Conservation (phyloP, 208 protist genomes). For the Acanthamoeba castellanii region DNA sequence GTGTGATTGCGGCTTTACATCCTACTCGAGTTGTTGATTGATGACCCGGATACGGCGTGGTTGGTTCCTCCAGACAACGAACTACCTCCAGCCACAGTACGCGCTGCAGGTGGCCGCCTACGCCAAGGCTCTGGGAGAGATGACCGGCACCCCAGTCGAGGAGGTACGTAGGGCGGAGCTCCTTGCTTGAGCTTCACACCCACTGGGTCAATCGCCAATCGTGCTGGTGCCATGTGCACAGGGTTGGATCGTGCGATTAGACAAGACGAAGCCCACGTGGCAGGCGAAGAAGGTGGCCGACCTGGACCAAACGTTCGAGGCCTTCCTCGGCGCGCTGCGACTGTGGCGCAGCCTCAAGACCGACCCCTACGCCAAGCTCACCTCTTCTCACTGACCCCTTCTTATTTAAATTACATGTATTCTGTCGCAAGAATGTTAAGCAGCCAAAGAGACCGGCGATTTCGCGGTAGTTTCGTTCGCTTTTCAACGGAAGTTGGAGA, state of each 20-base stretch:
- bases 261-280: conserved; percentile 61
- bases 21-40: background rate
- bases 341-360: conserved; percentile 68
- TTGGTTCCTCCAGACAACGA: background rate
- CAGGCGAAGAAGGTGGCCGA: conserved; percentile 53
- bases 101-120: conserved; percentile 80
- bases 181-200: background rate
- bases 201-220: background rate
- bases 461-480: no score
- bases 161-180: conserved; percentile 1
- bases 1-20: background rate
- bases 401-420: no score
- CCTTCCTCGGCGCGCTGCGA: conserved; percentile 69
- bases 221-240: background rate
- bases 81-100: conserved; percentile 41
- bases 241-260: conserved; percentile 77
- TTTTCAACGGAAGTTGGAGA: no score
- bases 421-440: no score
- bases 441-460: no score
- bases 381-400: background rate
- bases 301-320: conserved; percentile 69
- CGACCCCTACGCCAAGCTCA: background rate
- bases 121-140: conserved; percentile 77
- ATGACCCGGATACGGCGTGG: background rate
- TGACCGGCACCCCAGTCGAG: conserved; percentile 65